Conservation (phyloP, 2,329 filamentous ascomycete species). For the Aspergillus tamarii region DNA sequence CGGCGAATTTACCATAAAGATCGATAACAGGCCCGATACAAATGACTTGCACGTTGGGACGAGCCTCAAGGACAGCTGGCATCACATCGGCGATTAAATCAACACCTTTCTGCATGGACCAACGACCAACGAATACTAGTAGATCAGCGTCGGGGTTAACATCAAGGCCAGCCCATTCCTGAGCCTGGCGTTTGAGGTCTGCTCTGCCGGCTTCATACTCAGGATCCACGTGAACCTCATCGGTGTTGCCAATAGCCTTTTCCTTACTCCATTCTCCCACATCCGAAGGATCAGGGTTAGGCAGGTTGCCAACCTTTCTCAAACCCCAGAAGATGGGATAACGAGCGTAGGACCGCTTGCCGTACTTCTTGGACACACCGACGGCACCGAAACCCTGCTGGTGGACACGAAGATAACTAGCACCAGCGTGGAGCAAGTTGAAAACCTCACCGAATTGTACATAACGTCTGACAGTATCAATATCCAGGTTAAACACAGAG, state of each 20-base stretch:
- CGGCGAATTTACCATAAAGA: slow-evolving; percentile 69
- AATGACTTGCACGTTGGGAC: slow-evolving; percentile 64
- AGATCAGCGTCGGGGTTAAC: slow-evolving; percentile 65
- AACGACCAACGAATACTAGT: slow-evolving; percentile 70
- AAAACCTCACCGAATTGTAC: slow-evolving; percentile 71
- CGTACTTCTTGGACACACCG: slow-evolving; percentile 70
- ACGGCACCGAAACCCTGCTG: slow-evolving; percentile 71
- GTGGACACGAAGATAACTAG: slow-evolving; percentile 67
- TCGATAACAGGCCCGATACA: slow-evolving; percentile 68
- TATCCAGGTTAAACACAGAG: slow-evolving; percentile 65
- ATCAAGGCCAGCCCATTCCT: slow-evolving; percentile 68
- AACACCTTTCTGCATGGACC: slow-evolving; percentile 71
- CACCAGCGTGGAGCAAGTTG: slow-evolving; percentile 68
- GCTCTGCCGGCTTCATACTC: slow-evolving; percentile 58
- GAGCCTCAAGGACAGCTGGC: slow-evolving; percentile 63
- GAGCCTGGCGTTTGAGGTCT: slow-evolving; percentile 62
- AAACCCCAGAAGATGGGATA: slow-evolving; percentile 73
- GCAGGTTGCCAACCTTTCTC: slow-evolving; percentile 63
- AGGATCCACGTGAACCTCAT: slow-evolving; percentile 56
- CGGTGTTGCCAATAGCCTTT: slow-evolving; percentile 47
- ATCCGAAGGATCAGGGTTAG: slow-evolving; percentile 68
- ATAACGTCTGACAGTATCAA: slow-evolving; percentile 61
- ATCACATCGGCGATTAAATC: slow-evolving; percentile 71
- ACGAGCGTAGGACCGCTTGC: slow-evolving; percentile 68
- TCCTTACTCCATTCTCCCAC: slow-evolving; percentile 64